Percentiles rank a stretch among this genome's conserved stretches.
These are phyloP conservation scores for Boletus rubroflammeus DNA, from an alignment of 768 basidiomycete species.

Conservation along the genomic window DNA sequence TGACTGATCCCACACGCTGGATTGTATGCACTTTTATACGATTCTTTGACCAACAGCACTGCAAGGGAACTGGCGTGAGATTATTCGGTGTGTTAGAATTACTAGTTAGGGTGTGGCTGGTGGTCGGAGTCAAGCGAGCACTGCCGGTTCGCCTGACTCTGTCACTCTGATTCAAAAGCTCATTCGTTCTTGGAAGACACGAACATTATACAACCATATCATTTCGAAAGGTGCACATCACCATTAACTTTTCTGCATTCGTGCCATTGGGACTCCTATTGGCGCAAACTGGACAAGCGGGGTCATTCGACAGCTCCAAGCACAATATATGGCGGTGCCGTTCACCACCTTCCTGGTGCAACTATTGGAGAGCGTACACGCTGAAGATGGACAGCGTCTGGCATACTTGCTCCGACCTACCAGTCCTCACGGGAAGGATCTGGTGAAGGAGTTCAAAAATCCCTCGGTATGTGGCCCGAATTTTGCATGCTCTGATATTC, in stretches of 20 bases:
- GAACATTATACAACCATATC: no score
- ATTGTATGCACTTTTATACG: neutral
- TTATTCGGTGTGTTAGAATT: no score
- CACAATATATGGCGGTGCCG: conserved; percentile 35
- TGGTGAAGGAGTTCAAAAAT: conserved; percentile 69
- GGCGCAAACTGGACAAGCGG: neutral
- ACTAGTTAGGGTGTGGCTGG: no score
- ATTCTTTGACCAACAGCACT: no score
- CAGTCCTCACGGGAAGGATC: conserved; percentile 71
- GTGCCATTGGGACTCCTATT: no score
- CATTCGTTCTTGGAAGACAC: no score
- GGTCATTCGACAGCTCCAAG: neutral
- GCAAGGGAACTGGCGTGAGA: no score
- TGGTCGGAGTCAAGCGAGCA: no score
- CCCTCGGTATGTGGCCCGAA: conserved; percentile 37
- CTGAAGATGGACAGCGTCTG: conserved; percentile 64
- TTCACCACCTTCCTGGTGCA: conserved; percentile 59
- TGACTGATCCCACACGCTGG: neutral
- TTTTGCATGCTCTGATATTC: neutral
- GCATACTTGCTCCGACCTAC: conserved; percentile 75
- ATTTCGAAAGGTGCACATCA: no score
- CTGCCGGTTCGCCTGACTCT: no score
- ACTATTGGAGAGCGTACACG: conserved; percentile 55
- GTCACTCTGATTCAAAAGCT: no score
- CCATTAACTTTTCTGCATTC: no score